Base-by-base conservation (phyloP, 2,329 filamentous ascomycete genomes). In the Proliferodiscus dingleyae region DNA sequence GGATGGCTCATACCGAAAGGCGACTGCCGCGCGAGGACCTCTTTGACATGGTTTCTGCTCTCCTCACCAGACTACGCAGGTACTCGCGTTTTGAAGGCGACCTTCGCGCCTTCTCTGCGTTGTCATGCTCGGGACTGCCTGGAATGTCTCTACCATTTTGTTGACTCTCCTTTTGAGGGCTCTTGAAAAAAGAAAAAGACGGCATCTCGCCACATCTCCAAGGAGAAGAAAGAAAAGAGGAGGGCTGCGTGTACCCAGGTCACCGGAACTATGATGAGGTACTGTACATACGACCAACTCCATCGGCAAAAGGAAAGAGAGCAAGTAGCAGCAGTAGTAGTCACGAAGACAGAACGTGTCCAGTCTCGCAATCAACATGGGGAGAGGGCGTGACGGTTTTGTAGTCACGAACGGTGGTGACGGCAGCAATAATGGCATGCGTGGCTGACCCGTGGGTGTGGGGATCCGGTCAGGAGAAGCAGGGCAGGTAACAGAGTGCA, bases 61-160 rank as follows among this genome's bases (percentile, higher is more conserved):
- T 59, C 47, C 55, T 61, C 36, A 66, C 45, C 37, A 66, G 50
- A 24, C 49, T 59, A 10, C 59, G 59, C 44, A 66, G 56, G 52
- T 62, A 63, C 29, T 61, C 58, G 44, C 64, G 62, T 50, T 61
- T 64, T 28, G 61, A 63, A 15, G 55, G 54, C 45, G 53, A 59
- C 32, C 53, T 52, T 48, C 61, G 57, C 40, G 50, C 50, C 46
- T 60, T 61, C 50, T 60, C 58, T 10, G 36, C 41, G 28, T 16
- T 43, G 29, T 47, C 47, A 44, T 54, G 49, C 21, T 43, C 43
- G 38, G 45, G 46, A 21, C 44, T 45, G 40, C 41, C 44, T 5
- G 43, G 37, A 44, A 47, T 48, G 37, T 48, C 46, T 7, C 46
- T 44, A 32, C 43, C 47, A 44, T 11, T 29, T 19, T 42, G 42